These are phyloP conservation scores for Exophiala dermatitidis DNA, from an alignment of 2,329 filamentous ascomycete genomes.

Conservation along the genomic window DNA sequence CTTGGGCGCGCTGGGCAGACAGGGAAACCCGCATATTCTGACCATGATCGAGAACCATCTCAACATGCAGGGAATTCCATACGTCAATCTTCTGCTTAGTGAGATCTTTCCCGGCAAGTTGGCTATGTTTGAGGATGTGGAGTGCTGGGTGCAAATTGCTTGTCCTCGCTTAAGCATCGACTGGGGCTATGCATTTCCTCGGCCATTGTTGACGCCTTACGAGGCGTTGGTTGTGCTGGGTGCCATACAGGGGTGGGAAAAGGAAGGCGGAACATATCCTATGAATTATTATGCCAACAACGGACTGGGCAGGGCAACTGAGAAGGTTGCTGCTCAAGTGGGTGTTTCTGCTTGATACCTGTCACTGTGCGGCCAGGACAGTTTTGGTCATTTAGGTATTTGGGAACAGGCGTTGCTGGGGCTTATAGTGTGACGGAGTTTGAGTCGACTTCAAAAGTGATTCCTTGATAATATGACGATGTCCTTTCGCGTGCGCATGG, in stretches of 20 bases:
- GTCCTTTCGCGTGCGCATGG: too few relatives aligned
- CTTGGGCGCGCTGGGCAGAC: constrained; percentile 80
- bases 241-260: constrained; percentile 66
- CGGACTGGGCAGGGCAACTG: constrained; percentile 72
- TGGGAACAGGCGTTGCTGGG: too few relatives aligned
- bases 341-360: constrained; percentile 14
- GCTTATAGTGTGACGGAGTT: too few relatives aligned
- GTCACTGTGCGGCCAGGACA: background rate
- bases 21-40: constrained; percentile 93
- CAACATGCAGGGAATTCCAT: constrained; percentile 63
- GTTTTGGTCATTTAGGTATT: too few relatives aligned
- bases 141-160: constrained; percentile 97
- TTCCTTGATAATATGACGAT: too few relatives aligned
- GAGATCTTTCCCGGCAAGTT: constrained; percentile 97
- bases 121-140: constrained; percentile 85
- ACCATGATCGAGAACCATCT: constrained; percentile 74
- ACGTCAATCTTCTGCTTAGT: constrained; percentile 76
- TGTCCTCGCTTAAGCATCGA: constrained; percentile 96
- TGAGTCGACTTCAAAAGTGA: too few relatives aligned
- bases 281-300: constrained; percentile 98
- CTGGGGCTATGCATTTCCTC: constrained; percentile 93
- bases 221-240: constrained; percentile 89
- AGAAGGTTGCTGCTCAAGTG: constrained; percentile 27
- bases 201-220: constrained; percentile 85
- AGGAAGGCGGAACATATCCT: constrained; percentile 62